Evolutionary conservation across 2,329 filamentous ascomycete species (phyloP).

Genomic region (Lachnellula cervina): DNA sequence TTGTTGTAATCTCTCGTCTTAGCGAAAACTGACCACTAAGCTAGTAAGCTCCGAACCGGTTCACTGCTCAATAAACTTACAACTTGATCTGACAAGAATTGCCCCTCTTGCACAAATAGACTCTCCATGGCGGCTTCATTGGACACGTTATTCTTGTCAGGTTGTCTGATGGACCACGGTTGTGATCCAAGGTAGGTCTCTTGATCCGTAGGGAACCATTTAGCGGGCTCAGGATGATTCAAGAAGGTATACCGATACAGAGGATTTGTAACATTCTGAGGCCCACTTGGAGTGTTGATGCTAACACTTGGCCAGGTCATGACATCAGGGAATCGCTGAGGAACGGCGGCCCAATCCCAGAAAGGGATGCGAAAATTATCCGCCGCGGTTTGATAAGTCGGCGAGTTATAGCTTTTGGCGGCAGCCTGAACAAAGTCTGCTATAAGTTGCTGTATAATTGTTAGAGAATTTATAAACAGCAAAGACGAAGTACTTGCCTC

Average conservation of each 20-base stretch:
- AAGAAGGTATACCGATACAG: constrained; percentile 47
- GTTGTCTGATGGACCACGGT: constrained; percentile 1
- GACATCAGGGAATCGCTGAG: constrained; percentile 40
- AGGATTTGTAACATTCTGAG: constrained; percentile 40
- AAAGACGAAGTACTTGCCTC: constrained; percentile 37
- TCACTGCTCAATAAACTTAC: constrained; percentile 35
- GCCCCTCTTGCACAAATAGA: neutral
- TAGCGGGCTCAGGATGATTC: constrained; percentile 28
- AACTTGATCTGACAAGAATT: constrained; percentile 52
- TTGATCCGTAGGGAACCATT: constrained; percentile 27
- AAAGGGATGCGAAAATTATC: constrained; percentile 39
- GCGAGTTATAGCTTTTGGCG: constrained; percentile 29
- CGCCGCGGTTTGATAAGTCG: constrained; percentile 38
- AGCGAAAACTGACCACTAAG: constrained; percentile 38
- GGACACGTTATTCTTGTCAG: neutral
- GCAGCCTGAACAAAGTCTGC: constrained; percentile 41
- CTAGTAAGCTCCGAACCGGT: constrained; percentile 43
- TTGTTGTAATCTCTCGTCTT: constrained; percentile 31
- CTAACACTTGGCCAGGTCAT: constrained; percentile 26
- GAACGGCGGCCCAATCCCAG: constrained; percentile 41
- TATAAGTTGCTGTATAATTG: constrained; percentile 41
- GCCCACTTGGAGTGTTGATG: constrained; percentile 21
- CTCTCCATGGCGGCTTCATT: neutral
- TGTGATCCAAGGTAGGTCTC: neutral
- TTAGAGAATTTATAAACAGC: neutral